phyloP scores from a whole-genome alignment of 768 basidiomycete genomes.

The Xerocomellus amylosporus region DNA sequence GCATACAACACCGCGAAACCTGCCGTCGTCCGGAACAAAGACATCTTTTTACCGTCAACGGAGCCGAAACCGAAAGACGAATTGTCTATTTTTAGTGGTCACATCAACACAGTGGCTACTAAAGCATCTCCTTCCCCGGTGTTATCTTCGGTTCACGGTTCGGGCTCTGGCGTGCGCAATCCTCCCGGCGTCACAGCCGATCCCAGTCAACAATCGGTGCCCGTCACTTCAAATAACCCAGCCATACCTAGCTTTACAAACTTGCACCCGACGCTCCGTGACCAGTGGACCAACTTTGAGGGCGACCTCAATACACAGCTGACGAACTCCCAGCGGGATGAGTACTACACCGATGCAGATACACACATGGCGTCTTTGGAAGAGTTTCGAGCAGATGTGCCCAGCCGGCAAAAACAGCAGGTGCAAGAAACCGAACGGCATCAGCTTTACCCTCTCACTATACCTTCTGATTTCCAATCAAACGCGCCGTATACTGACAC shows the following conservation, averaged over 20 bases:
- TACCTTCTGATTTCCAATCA: conserved; percentile 19
- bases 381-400: not conserved
- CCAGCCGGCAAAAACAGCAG: not conserved
- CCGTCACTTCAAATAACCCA: conserved; percentile 29
- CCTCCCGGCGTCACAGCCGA: conserved; percentile 16
- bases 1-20: conserved; percentile 48
- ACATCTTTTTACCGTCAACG: conserved; percentile 57
- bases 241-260: conserved; percentile 35
- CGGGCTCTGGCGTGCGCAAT: not conserved
- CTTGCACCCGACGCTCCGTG: conserved; percentile 55
- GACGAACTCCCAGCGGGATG: conserved; percentile 33
- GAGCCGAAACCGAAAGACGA: conserved; percentile 57
- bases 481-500: not conserved
- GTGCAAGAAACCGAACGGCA: conserved; percentile 20
- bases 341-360: conserved; percentile 24
- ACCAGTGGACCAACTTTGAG: conserved; percentile 56
- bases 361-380: conserved; percentile 13
- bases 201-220: conserved; percentile 31
- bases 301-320: conserved; percentile 52
- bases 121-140: conserved; percentile 35
- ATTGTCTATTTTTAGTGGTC: conserved; percentile 73
- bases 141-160: conserved; percentile 8
- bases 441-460: conserved; percentile 22
- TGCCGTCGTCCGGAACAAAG: conserved; percentile 41
- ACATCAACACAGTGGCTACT: conserved; percentile 60